phyloP scores from a whole-genome alignment of 1,284 basidiomycete species.

The Golubevia pallescens region DNA sequence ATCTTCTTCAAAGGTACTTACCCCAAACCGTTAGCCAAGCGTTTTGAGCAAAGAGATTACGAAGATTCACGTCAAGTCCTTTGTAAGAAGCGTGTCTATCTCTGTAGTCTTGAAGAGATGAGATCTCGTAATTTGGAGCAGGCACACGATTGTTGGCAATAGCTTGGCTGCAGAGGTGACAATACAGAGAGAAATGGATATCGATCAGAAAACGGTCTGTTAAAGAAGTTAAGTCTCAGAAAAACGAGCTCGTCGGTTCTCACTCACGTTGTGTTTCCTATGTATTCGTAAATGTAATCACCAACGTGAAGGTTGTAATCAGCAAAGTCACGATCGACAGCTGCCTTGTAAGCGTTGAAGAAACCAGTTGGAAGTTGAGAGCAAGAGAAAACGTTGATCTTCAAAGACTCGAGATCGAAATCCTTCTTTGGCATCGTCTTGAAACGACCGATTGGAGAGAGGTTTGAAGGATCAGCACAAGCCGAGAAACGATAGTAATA shows the following conservation, averaged over 20 bases:
- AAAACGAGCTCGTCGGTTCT: too few species aligned
- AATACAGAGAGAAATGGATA: background rate
- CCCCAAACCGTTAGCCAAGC: conserved; percentile 66
- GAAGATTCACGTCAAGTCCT: conserved; percentile 27
- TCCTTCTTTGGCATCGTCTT: conserved; percentile 65
- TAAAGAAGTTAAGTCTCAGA: too few species aligned
- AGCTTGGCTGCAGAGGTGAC: conserved; percentile 10
- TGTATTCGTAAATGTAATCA: conserved; percentile 67
- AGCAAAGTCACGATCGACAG: conserved; percentile 69
- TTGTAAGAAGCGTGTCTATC: conserved; percentile 71
- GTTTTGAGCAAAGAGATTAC: conserved; percentile 12
- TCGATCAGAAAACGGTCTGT: too few species aligned
- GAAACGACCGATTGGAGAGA: conserved; percentile 68
- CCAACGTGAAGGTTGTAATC: conserved; percentile 74
- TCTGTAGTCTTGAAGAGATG: conserved; percentile 73
- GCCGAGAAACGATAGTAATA: conserved; percentile 73
- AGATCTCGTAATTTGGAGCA: conserved; percentile 69
- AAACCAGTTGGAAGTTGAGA: conserved; percentile 71
- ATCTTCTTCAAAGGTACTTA: too few species aligned
- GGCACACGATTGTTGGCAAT: conserved; percentile 17
- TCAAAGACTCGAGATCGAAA: conserved; percentile 67
- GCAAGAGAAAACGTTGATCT: conserved; percentile 72
- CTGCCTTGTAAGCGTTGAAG: conserved; percentile 75
- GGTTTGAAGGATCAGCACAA: conserved; percentile 65
- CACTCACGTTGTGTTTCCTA: background rate